These are phyloP conservation scores for Aureobasidium sp. DNA, from an alignment of 2,329 filamentous ascomycete genomes.

Conservation along the genomic window DNA sequence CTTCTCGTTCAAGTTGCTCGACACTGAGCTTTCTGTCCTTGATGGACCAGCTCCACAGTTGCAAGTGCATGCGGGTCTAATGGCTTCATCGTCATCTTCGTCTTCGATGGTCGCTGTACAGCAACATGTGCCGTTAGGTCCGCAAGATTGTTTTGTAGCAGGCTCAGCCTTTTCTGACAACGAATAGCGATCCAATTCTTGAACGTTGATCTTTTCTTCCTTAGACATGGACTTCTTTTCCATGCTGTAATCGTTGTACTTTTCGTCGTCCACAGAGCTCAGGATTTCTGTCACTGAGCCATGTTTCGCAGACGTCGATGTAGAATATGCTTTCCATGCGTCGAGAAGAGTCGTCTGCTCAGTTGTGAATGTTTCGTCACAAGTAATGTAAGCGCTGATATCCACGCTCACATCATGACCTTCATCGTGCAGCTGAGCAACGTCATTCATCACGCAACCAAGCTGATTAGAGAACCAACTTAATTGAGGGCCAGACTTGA, in stretches of 20 bases:
- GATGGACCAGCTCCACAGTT: slow-evolving; percentile 29
- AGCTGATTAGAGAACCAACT: slow-evolving; percentile 49
- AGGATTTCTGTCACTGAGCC: slow-evolving; percentile 22
- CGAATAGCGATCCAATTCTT: slow-evolving; percentile 21
- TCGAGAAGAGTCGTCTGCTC: slow-evolving; percentile 31
- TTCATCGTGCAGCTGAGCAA: slow-evolving; percentile 33
- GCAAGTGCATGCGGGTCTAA: slow-evolving; percentile 28
- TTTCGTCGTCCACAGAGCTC: slow-evolving; percentile 12
- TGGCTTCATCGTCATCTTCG: slow-evolving; percentile 32
- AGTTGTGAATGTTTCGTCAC: slow-evolving; percentile 42
- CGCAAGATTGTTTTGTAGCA: slow-evolving; percentile 23
- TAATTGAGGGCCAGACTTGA: slow-evolving; percentile 48
- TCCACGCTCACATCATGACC: slow-evolving; percentile 40
- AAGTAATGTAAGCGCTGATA: slow-evolving; percentile 50
- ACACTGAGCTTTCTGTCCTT: slow-evolving; percentile 22
- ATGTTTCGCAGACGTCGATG: slow-evolving; percentile 20
- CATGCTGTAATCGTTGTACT: slow-evolving; percentile 6
- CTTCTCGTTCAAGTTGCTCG: slow-evolving; percentile 16
- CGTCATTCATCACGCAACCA: slow-evolving; percentile 38
- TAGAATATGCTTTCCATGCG: slow-evolving; percentile 18
- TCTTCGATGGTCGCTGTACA: slow-evolving; percentile 44
- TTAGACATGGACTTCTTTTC: slow-evolving; percentile 13
- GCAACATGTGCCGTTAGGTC: slow-evolving; percentile 37
- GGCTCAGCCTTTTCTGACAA: slow-evolving; percentile 11
- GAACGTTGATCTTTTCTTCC: slow-evolving; percentile 25